Conservation (phyloP, 306 rosid species). For the Cucumis hystrix region DNA sequence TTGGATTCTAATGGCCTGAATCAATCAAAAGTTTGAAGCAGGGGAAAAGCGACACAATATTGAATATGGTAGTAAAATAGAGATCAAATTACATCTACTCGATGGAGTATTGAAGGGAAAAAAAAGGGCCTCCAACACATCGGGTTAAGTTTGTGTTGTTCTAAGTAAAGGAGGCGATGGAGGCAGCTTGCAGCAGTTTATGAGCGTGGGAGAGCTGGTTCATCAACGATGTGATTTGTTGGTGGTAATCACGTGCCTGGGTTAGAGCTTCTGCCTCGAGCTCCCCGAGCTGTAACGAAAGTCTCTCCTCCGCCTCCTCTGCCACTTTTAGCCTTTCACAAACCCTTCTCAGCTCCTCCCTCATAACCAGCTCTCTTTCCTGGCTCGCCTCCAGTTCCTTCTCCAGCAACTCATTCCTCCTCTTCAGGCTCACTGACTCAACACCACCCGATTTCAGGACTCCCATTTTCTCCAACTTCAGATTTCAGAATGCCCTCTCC, state of each 20-base stretch:
- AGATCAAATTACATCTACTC: too few species aligned
- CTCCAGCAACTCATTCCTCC: neutral
- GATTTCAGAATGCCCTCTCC: too few species aligned
- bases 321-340: conserved; percentile 60
- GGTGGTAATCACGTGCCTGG: conserved; percentile 58
- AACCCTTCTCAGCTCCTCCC: conserved; percentile 26
- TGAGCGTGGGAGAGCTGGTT: conserved; percentile 61
- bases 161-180: too few species aligned
- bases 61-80: too few species aligned
- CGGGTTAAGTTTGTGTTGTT: neutral
- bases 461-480: neutral
- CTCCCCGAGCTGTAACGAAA: conserved; percentile 84
- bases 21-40: too few species aligned
- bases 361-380: conserved; percentile 64
- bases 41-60: too few species aligned
- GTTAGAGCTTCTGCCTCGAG: conserved; percentile 66
- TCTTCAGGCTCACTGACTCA: too few species aligned
- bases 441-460: neutral
- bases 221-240: conserved; percentile 38
- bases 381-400: conserved; percentile 47
- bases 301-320: conserved; percentile 91
- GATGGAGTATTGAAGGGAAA: too few species aligned
- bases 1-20: too few species aligned
- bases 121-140: neutral
- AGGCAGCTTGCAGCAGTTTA: conserved; percentile 20